Conservation (phyloP, 208 protist genomes). For the Crithidia sp. region DNA sequence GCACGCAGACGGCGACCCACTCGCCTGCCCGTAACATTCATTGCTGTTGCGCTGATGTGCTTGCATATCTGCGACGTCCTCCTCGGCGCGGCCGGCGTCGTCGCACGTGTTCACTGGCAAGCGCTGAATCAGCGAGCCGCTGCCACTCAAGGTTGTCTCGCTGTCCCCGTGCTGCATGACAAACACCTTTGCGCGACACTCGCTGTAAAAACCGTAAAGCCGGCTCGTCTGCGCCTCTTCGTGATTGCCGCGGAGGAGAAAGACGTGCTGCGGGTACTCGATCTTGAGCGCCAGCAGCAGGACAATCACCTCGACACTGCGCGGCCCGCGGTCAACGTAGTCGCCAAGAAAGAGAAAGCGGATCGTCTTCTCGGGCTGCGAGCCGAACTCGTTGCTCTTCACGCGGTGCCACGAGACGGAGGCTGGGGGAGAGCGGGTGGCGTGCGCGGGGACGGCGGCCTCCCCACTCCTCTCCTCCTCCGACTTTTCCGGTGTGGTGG, state of each 20-base stretch:
- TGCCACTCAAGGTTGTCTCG: neutral
- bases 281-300: conserved; percentile 86
- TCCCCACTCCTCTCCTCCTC: neutral
- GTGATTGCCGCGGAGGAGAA: conserved; percentile 91
- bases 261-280: conserved; percentile 87
- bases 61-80: neutral
- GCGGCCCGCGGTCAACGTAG: conserved; percentile 96
- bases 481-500: neutral
- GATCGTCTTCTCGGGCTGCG: conserved; percentile 28
- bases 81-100: neutral
- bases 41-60: neutral
- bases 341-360: conserved; percentile 98
- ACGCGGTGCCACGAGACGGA: conserved; percentile 1
- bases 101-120: neutral
- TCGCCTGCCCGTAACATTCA: neutral
- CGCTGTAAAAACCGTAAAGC: conserved; percentile 86
- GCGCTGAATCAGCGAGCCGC: conserved; percentile 24
- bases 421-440: neutral
- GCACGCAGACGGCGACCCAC: neutral
- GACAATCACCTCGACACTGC: conserved; percentile 82
- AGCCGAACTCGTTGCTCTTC: conserved; percentile 10
- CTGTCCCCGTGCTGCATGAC: neutral
- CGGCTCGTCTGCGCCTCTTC: conserved; percentile 86
- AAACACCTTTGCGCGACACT: conserved; percentile 77
- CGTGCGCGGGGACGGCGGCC: neutral